Percentiles rank a stretch among this genome's conserved stretches.
phyloP scores from a whole-genome alignment of 2,329 filamentous ascomycete species.

The Zarea fungicola region DNA sequence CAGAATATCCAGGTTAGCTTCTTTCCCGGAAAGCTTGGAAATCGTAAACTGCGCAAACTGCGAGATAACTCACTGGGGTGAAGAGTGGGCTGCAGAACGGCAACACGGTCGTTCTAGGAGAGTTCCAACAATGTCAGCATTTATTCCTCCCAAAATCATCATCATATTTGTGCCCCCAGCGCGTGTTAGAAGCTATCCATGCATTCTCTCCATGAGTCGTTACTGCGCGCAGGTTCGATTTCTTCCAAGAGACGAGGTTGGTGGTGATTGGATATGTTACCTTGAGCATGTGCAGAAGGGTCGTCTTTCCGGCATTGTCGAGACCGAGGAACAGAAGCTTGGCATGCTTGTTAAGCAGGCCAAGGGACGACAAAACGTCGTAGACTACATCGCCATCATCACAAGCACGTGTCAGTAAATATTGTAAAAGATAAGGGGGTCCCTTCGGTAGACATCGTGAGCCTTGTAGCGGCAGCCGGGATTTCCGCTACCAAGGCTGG shows the following conservation, averaged over 20 bases:
- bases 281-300: conserved; percentile 92
- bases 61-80: conserved; percentile 69
- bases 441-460: no score
- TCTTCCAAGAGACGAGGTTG: background rate
- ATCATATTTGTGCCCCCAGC: no score
- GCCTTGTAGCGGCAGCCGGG: no score
- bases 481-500: no score
- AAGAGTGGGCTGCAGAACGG: conserved; percentile 82
- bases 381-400: conserved; percentile 52
- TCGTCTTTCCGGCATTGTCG: conserved; percentile 93
- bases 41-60: background rate
- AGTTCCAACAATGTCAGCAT: conserved; percentile 20
- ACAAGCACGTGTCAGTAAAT: conserved; percentile 29
- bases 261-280: conserved; percentile 46
- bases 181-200: no score
- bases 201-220: no score
- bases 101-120: conserved; percentile 79
- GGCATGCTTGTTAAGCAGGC: conserved; percentile 90
- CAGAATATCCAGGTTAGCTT: no score
- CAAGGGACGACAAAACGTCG: conserved; percentile 81
- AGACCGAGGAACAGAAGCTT: conserved; percentile 92
- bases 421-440: background rate
- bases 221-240: no score
- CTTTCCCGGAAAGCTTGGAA: no score
- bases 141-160: conserved; percentile 1